Evolutionary conservation across 202 grass and related monocot genomes (phyloP), one percentile per base, ranked within the genome.

Genomic region (Carex arenaria): DNA sequence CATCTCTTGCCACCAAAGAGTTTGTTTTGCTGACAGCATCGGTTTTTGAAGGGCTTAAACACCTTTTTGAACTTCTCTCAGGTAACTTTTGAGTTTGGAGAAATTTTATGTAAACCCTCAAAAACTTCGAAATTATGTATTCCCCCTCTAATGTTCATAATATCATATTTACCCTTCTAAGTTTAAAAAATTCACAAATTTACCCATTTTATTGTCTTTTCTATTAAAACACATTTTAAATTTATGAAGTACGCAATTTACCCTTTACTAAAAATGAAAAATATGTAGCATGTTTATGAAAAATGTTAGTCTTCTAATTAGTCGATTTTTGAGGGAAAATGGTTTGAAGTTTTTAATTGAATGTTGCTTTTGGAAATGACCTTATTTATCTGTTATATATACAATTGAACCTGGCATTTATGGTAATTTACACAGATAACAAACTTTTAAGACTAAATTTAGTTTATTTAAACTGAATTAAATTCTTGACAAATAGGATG

Each of bases 21-120:
- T 98, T 89, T 90, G 79, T 77, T 13, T 85, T 86, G 12, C 49
- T 98, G 78, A 80, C 86, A 3, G 81, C 67, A 8, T 85, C 85
- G 0, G 89, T 98, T 14, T 85, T 98, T 11, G 95, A 98, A 23
- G 95, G 95, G 31, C 82, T 98, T 28, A 90, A 88, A 87, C 92
- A 98, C 91, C 0, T 86, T 98, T 36, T 86, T 95, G 61, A 95
- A 98, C 70, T 93, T 98, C 70, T 95, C 95, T 1, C 80, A 82
- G 80, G 80, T 82, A 64, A 82, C 43, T 34, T 26, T 26, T 26
- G 1, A 26, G 26, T 26, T 26, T 26, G 1, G 26, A 26, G 26
- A 26, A 26, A 26, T 26, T 26, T 26, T 26, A 26, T 26, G 26
- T 26, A 26, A 26, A 26, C 26, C 26, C 26, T 26, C 26, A 26